Evolutionary conservation across 257 asterid species (phyloP), one percentile per base, ranked within the genome.

Genomic region (Catharanthus roseus): DNA sequence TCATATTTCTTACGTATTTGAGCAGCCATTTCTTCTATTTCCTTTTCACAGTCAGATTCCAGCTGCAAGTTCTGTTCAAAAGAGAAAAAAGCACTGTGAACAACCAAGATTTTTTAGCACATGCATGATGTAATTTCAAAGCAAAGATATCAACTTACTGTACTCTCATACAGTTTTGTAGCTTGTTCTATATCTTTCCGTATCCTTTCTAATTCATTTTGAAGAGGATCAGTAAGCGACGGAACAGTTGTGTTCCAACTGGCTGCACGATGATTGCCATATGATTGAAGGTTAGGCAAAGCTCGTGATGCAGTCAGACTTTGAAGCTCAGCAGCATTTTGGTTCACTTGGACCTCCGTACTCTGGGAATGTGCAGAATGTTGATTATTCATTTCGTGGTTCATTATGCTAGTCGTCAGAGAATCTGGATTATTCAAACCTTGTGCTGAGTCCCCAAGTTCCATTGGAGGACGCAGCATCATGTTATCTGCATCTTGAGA

Each of bases 11-110:
- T 68, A 31, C 73, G 83, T 65, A 90, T 72, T 82, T 85, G 79
- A 72, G 84, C 79, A 68, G 72, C 29, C 74, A 70, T 41, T 78
- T 89, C 90, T 72, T 65, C 78, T 13, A 88, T 77, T 86, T 88
- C 92, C 83, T 82, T 90, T 74, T 77, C 88, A 69, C 83, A 78
- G 21, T 87, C 90, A 65, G 88, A 82, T 75, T 78, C 75, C 77
- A 85, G 71, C 68, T 10, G 77, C 55, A 57, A 69, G 23, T 78
- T 78, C 98, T 92, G 88, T 63, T 72, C 55, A 79, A 77, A 66
- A 54, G 65, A 53, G 57, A 74, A 18, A 5, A 15, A 15, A 39
- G 12, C 41, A 50, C 38, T 8, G 44, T 63, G 38, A 42, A 55
- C 8, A 28, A 72, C 60, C 68, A 61, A 65, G 15, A 41, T 42